phyloP scores from a whole-genome alignment of 2,329 filamentous ascomycete species.

The Scedosporium dehoogii region DNA sequence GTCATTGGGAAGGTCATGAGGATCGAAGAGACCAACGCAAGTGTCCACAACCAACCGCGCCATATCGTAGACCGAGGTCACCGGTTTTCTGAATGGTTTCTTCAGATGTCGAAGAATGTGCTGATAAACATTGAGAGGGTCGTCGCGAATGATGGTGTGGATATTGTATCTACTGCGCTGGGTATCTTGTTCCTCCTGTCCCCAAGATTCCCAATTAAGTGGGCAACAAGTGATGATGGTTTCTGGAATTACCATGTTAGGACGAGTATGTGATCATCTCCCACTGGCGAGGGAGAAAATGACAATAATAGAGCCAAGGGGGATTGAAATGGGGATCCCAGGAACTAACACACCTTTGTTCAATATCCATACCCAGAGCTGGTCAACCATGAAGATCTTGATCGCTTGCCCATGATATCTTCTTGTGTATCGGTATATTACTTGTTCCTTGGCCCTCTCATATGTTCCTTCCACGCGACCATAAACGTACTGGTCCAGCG shows the following conservation, averaged over 20 bases:
- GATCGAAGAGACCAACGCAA: constrained; percentile 10
- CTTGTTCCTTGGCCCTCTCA: constrained; percentile 8
- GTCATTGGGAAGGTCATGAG: constrained; percentile 3
- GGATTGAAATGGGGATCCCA: not conserved
- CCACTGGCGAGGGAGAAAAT: not conserved
- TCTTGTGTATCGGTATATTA: constrained; percentile 9
- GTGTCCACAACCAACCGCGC: constrained; percentile 7
- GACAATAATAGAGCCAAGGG: not conserved
- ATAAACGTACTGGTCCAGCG: constrained; percentile 9
- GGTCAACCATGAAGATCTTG: constrained; percentile 9
- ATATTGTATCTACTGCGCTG: not conserved
- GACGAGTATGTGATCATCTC: no score
- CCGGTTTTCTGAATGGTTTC: not conserved
- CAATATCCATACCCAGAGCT: constrained; percentile 6
- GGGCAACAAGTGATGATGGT: constrained; percentile 7
- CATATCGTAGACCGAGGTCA: constrained; percentile 7
- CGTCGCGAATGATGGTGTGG: not conserved
- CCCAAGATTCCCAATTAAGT: constrained; percentile 5
- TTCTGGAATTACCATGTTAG: not conserved
- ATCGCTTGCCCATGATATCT: not conserved
- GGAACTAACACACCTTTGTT: not conserved
- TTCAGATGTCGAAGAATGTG: not conserved
- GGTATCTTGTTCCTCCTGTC: not conserved
- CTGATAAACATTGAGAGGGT: not conserved
- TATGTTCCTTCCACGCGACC: constrained; percentile 2